Evolutionary conservation across 352 stramenopile species (phyloP), one percentile per base, ranked within the genome.

Genomic region (Phytophthora fragariae): DNA sequence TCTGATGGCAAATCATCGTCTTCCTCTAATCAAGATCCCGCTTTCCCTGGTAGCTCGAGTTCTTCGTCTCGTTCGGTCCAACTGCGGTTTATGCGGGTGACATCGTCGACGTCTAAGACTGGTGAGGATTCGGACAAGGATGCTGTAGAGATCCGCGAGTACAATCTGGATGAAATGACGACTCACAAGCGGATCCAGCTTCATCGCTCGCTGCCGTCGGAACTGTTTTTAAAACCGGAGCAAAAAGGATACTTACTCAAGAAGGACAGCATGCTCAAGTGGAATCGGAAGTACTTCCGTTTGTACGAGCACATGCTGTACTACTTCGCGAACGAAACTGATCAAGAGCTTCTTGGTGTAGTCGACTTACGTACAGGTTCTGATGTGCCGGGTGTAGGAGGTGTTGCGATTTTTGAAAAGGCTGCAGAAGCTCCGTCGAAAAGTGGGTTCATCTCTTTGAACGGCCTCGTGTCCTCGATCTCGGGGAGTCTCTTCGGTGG

Each of bases 241-340:
- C 77, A 94, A 49, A 91, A 94, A 55, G 91, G 89, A 19, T 93
- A 90, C 41, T 46, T 97, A 59, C 72, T 94, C 10, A 94, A 95
- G 69, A 97, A 96, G 49, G 91, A 97, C 77, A 96, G 91, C 52
- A 78, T 95, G 70, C 85, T 97, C 37, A 95, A 96, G 80, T 97
- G 91, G 91, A 93, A 92, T 70, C 91, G 93, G 62, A 90, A 91
- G 62, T 97, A 96, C 65, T 97, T 97, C 60, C 86, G 91, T 8
- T 65, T 97, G 57, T 94, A 95, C 61, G 88, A 94, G 52, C 83
- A 93, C 66, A 96, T 96, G 87, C 62, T 97, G 31, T 97, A 95
- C 77, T 97, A 96, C 70, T 97, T 97, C 59, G 80, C 85, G 17
- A 92, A 82, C n/a, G 88, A 96, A 65, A 84, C 81, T 0, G 91